Evolutionary conservation across 2,329 filamentous ascomycete species (phyloP).

Genomic region (Diaporthe sp.): DNA sequence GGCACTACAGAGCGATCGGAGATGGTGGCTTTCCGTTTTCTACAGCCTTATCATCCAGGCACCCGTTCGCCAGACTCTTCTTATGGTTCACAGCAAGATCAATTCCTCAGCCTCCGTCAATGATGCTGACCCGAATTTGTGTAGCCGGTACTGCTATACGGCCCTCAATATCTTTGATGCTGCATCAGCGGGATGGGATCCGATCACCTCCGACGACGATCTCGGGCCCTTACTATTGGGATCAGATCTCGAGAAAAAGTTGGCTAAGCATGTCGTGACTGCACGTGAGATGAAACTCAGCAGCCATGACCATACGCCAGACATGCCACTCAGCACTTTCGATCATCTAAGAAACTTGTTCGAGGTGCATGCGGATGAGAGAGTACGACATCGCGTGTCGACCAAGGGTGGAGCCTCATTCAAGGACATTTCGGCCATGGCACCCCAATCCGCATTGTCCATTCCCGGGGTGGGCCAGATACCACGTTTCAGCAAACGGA

Average conservation of each 20-base stretch:
- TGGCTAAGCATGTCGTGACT: not conserved
- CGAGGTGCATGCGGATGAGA: not conserved
- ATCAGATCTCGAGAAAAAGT: not conserved
- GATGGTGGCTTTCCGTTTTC: slow-evolving; percentile 16
- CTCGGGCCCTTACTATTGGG: not conserved
- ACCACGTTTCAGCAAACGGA: not conserved
- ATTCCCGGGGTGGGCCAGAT: not conserved
- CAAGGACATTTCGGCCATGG: not conserved
- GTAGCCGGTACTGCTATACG: not conserved
- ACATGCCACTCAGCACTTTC: no score
- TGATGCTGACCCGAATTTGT: not conserved
- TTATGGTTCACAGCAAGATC: not conserved
- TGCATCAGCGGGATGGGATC: slow-evolving; percentile 11
- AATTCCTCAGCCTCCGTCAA: not conserved
- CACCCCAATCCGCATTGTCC: not conserved
- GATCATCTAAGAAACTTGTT: not conserved
- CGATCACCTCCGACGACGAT: not conserved
- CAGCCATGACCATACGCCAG: no score
- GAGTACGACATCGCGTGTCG: not conserved
- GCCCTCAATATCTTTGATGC: not conserved
- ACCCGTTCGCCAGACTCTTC: not conserved
- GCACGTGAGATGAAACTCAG: not conserved
- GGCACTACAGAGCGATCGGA: not conserved
- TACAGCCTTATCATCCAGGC: not conserved
- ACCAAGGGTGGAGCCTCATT: not conserved